Conservation (phyloP, 1,139 yeast species). For the Geotrichum reessii region DNA sequence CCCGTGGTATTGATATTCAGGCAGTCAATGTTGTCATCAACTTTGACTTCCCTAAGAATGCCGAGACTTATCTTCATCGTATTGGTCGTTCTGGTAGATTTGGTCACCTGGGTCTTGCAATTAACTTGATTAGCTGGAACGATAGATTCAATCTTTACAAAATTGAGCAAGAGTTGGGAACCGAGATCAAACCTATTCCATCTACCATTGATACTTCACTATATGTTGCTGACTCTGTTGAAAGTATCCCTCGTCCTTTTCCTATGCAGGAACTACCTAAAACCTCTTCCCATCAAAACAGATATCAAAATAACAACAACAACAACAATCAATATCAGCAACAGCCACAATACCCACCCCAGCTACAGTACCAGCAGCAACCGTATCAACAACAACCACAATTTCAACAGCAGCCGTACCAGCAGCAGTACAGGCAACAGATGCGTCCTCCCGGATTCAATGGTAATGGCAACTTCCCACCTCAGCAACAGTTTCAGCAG, state of each 20-base stretch:
- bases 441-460: conserved; percentile 1
- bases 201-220: conserved; percentile 78
- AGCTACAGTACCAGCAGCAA: conserved; percentile 13
- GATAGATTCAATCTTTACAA: conserved; percentile 90
- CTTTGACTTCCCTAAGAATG: conserved; percentile 97
- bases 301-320: conserved; percentile 14
- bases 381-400: conserved; percentile 2
- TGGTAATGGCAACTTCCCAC: conserved; percentile 1
- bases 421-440: conserved; percentile 5
- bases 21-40: conserved; percentile 97
- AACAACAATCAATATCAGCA: background rate
- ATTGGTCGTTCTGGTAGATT: conserved; percentile 99
- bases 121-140: conserved; percentile 93
- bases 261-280: conserved; percentile 63
- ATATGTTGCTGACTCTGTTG: conserved; percentile 78
- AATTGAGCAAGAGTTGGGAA: conserved; percentile 95
- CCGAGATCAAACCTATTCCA: conserved; percentile 96
- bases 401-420: background rate
- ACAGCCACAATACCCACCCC: background rate
- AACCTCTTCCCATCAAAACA: conserved; percentile 27
- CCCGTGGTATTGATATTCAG: conserved; percentile 98
- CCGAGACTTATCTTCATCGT: conserved; percentile 95
- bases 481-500: conserved; percentile 5
- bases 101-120: conserved; percentile 97
- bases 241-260: conserved; percentile 80